phyloP scores from a whole-genome alignment of 345 rosid species.

The Populus ilicifolia region DNA sequence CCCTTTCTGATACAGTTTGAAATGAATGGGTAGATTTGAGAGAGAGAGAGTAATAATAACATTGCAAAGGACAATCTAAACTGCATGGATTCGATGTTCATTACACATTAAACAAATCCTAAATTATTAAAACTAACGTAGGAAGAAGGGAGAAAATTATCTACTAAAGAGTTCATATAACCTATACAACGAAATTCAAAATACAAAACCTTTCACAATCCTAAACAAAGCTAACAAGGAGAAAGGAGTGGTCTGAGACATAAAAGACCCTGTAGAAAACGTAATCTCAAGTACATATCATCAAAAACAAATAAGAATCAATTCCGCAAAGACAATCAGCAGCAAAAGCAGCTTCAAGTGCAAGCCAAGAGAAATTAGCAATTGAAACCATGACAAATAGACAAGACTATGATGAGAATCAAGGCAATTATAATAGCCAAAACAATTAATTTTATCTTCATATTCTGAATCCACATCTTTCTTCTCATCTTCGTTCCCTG shows the following conservation, averaged over 20 bases:
- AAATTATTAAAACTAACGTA: not conserved
- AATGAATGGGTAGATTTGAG: not conserved
- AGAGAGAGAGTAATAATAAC: not conserved
- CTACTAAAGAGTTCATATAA: constrained; percentile 25
- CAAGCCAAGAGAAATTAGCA: constrained; percentile 36
- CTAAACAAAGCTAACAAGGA: constrained; percentile 8
- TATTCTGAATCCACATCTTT: constrained; percentile 88
- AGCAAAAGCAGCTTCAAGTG: constrained; percentile 7
- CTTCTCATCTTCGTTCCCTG: constrained; percentile 88
- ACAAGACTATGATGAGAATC: constrained; percentile 60
- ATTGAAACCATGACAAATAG: constrained; percentile 77
- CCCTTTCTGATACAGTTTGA: not conserved
- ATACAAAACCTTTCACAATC: constrained; percentile 23
- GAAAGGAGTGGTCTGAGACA: constrained; percentile 10
- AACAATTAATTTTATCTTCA: constrained; percentile 90
- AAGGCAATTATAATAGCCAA: constrained; percentile 55
- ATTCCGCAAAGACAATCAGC: constrained; percentile 17
- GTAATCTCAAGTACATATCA: constrained; percentile 10
- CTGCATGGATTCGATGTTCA: constrained; percentile 12
- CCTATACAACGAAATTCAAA: constrained; percentile 37
- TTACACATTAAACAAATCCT: constrained; percentile 13
- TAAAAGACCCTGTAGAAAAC: not conserved
- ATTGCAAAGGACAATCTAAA: constrained; percentile 9
- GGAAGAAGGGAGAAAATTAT: constrained; percentile 6
- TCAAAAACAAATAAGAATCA: constrained; percentile 3